Base-by-base conservation (phyloP, 208 protist genomes). In the Wallacemonas sp. region DNA sequence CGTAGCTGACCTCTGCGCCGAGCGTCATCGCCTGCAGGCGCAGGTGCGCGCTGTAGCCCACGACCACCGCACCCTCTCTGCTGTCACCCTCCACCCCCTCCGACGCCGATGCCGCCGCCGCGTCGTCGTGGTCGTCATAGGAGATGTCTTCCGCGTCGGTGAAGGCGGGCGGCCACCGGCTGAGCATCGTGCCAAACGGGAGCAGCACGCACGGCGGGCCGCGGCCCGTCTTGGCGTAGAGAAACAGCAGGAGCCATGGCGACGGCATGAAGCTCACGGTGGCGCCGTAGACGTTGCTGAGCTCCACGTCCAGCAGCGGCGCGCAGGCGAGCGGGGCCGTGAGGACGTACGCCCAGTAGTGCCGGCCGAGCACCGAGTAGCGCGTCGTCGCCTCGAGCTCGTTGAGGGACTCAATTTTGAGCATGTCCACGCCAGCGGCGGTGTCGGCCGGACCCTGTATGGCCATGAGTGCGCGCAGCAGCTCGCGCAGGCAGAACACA, bases 331-430 rank as follows among this genome's bases (percentile, higher is more conserved):
- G 67, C 5, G 89, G 89, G 0, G 84, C 80, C 2, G 72, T 82
- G 54, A 84, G 79, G 38, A 95, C 64, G 64, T 86, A 92, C 10
- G 82, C 71, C 86, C 84, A 95, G 77, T 97, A 97, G 73, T 96
- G 92, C 12, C 86, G 74, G n/a, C 78, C 87, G 2, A 97, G 79
- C 42, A 97, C 72, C 28, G 86, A 87, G 67, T 89, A 90, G 10
- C 88, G 87, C 46, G 91, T 97, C 10, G 78, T 87, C 31, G 87
- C 76, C 67, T 97, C 93, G 45, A 96, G 73, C 66, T 92, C 86
- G 67, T 95, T 95, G 32, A 97, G 78, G n/a, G 85, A 84, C 64
- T 97, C 93, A 33, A 89, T 85, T 67, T 93, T 91, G 22, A 95
- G 52, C 72, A 97, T 76, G 67, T 97, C 91, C 10, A 97, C 84